Evolutionary conservation across 768 basidiomycete species (phyloP), one percentile per base, ranked within the genome.

Genomic region (Melanogaster broomeanus): DNA sequence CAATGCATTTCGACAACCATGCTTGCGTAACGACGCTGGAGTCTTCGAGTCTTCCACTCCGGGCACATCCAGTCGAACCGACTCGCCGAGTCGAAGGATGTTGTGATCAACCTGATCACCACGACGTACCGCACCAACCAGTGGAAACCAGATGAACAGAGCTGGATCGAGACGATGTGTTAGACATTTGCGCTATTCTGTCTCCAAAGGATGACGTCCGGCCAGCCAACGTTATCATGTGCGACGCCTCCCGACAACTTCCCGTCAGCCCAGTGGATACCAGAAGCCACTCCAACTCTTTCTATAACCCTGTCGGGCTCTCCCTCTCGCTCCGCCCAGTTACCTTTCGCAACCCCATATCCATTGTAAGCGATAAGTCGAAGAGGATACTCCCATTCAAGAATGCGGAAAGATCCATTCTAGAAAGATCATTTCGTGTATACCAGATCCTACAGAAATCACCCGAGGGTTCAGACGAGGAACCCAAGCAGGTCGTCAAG

Each of bases 11-110:
- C 41, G 55, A 58, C 18, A 44, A 33, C 30, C 61, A 71, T 22
- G 71, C 71, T 15, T 71, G 70, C 39, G 66, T 72, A 37, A 72
- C 70, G 24, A 62, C 71, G 16, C 60, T 67, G 24, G n/a, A n/a
- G n/a, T n/a, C n/a, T n/a, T n/a, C n/a, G 50, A 60, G 30, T 31
- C 53, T 11, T 45, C 37, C 28, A 16, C 25, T 27, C 62, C 56
- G 40, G 60, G 43, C 21, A 19, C 21, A 39, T 39, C 4, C 15
- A 62, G 19, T 30, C 42, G 42, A 30, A 49, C 46, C 67, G 67
- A n/a, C 60, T 51, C 42, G 58, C 53, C 44, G 34, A 53, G n/a
- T 71, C 71, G 49, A 61, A 33, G 44, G 25, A 11, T n/a, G 52
- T 48, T 10, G 57, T 71, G 21, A 52, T 24, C 41, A 42, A 51